phyloP scores from a whole-genome alignment of 805 yeast genomes.

The Cyberlindnera amylophila region DNA sequence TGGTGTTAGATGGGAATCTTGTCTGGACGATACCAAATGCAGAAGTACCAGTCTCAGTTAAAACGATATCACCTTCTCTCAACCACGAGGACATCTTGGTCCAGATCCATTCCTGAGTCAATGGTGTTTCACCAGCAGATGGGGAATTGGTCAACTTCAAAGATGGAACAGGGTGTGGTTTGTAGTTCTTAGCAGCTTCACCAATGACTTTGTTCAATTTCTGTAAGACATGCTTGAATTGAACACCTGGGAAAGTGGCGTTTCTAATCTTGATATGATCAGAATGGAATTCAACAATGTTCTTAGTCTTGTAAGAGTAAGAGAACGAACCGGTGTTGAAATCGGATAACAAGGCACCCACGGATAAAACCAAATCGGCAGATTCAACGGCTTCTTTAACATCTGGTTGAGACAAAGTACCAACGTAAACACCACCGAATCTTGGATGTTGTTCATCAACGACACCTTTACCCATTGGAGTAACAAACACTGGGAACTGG shows the following conservation, averaged over 20 bases:
- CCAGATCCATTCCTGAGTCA: slow-evolving; percentile 70
- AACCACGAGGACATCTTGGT: slow-evolving; percentile 59
- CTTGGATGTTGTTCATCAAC: slow-evolving; percentile 69
- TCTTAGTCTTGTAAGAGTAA: slow-evolving; percentile 68
- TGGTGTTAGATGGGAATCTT: slow-evolving; percentile 56
- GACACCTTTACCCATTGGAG: slow-evolving; percentile 88
- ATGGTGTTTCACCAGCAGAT: slow-evolving; percentile 39
- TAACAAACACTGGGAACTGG: slow-evolving; percentile 76
- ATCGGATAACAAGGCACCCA: slow-evolving; percentile 83
- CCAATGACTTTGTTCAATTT: slow-evolving; percentile 37
- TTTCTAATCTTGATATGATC: slow-evolving; percentile 66
- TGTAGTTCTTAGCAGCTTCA: slow-evolving; percentile 39
- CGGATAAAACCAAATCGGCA: slow-evolving; percentile 70
- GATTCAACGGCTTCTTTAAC: slow-evolving; percentile 69
- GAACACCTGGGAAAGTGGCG: slow-evolving; percentile 69
- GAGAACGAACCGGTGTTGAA: slow-evolving; percentile 89
- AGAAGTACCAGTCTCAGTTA: slow-evolving; percentile 74
- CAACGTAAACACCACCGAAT: slow-evolving; percentile 84
- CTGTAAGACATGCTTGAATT: slow-evolving; percentile 57
- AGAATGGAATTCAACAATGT: slow-evolving; percentile 76
- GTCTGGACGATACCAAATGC: slow-evolving; percentile 69
- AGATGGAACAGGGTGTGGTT: slow-evolving; percentile 54
- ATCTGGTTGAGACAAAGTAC: slow-evolving; percentile 70
- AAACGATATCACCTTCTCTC: slow-evolving; percentile 60
- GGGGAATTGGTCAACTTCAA: slow-evolving; percentile 44